Conservation (phyloP, 345 rosid genomes). For the Pistacia atlantica region DNA sequence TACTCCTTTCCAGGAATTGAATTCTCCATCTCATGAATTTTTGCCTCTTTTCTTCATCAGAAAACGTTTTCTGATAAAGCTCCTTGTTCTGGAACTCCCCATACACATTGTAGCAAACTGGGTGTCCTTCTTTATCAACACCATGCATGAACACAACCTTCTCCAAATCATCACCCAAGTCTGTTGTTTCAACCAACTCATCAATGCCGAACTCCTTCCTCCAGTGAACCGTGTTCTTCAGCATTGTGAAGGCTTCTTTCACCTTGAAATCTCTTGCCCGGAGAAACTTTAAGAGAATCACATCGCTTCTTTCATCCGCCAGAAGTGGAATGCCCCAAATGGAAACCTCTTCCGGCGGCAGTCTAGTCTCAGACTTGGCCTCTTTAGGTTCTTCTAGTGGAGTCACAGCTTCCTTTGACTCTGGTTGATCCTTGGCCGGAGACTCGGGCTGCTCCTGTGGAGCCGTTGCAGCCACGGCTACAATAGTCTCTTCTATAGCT, state of each 20-base stretch:
- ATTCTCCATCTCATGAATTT: constrained; percentile 81
- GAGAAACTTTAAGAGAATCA: constrained; percentile 70
- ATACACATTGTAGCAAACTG: constrained; percentile 78
- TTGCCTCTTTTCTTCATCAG: constrained; percentile 69
- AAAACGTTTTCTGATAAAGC: constrained; percentile 51
- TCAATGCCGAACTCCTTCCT: constrained; percentile 62
- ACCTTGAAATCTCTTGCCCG: constrained; percentile 86
- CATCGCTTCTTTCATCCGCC: constrained; percentile 74
- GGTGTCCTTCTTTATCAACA: constrained; percentile 71
- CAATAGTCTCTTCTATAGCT: constrained; percentile 82
- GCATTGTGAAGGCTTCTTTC: constrained; percentile 75
- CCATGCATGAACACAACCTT: constrained; percentile 80
- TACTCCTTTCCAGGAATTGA: constrained; percentile 74
- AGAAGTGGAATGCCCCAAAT: constrained; percentile 82
- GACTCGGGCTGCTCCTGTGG: constrained; percentile 19
- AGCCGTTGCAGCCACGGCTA: constrained; percentile 43
- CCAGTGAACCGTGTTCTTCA: constrained; percentile 73
- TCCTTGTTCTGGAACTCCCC: constrained; percentile 81
- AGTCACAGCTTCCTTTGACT: not conserved
- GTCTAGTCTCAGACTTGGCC: not conserved
- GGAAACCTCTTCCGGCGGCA: constrained; percentile 51
- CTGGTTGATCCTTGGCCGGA: not conserved
- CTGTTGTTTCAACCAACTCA: constrained; percentile 56
- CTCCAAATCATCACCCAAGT: constrained; percentile 62
- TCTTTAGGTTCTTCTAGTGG: not conserved